Conservation (phyloP, 352 stramenopile genomes). For the Thalassiosira livingstoniorum region DNA sequence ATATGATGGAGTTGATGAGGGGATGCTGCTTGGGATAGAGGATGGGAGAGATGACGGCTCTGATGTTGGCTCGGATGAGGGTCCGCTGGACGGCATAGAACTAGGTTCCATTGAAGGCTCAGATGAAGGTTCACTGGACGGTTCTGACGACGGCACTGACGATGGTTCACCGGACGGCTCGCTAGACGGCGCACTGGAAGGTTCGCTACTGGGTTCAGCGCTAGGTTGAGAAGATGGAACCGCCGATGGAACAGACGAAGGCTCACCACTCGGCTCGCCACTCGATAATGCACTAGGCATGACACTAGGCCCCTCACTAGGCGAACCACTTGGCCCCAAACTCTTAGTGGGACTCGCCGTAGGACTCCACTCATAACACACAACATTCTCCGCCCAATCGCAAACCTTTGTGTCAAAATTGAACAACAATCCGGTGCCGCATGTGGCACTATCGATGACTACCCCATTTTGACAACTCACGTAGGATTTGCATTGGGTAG, state of each 20-base stretch:
- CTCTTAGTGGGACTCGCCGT: too few relatives aligned
- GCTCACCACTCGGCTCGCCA: not conserved
- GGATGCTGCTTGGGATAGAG: not conserved
- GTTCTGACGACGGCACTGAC: not conserved
- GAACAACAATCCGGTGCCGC: not conserved
- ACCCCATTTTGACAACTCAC: not conserved
- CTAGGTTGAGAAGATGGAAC: not conserved
- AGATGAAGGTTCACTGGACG: not conserved
- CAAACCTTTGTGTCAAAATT: not conserved
- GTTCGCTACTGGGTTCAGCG: not conserved
- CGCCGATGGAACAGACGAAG: not conserved
- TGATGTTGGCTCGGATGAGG: not conserved
- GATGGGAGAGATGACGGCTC: not conserved
- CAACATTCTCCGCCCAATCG: too few relatives aligned
- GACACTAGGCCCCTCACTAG: not conserved
- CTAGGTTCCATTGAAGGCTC: not conserved
- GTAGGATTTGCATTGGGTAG: not conserved
- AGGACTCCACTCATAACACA: too few relatives aligned
- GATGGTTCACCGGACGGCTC: not conserved
- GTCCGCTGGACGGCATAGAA: not conserved
- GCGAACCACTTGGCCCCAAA: not conserved
- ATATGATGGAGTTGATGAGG: not conserved
- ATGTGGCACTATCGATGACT: not conserved
- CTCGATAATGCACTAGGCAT: not conserved
- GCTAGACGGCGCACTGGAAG: not conserved